Percentiles rank a stretch among this genome's conserved stretches.
phyloP scores from a whole-genome alignment of 1,284 basidiomycete genomes.

The Puccinia sorghi region DNA sequence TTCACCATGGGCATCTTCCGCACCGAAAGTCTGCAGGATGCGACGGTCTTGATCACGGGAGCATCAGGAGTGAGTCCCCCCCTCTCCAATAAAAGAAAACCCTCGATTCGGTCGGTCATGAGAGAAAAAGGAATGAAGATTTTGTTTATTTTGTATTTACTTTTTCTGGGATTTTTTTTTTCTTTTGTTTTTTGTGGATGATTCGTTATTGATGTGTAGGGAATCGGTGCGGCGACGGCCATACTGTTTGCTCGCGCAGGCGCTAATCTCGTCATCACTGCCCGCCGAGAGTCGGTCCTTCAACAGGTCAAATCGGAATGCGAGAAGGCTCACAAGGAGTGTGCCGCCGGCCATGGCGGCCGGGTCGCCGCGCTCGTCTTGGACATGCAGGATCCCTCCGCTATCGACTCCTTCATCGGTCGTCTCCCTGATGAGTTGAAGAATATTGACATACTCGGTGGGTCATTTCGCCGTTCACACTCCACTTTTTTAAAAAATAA shows the following conservation, averaged over 20 bases:
- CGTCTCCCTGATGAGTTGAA: conserved; percentile 10
- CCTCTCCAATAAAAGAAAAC: too few relatives aligned
- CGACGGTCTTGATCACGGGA: conserved; percentile 82
- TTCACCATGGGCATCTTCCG: conserved; percentile 39
- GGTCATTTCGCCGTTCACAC: conserved; percentile 55
- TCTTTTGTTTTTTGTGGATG: not conserved
- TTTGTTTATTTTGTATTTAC: too few relatives aligned
- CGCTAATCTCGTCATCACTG: conserved; percentile 60
- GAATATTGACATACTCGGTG: conserved; percentile 38
- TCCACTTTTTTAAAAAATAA: not conserved
- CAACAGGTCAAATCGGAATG: conserved; percentile 62
- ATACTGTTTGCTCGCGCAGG: conserved; percentile 72
- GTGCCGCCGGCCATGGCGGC: conserved; percentile 71
- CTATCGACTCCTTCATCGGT: conserved; percentile 41
- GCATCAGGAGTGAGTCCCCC: conserved; percentile 66
- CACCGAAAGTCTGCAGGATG: conserved; percentile 65
- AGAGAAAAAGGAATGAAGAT: not conserved
- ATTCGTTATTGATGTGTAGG: conserved; percentile 14
- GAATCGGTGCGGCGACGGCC: conserved; percentile 69
- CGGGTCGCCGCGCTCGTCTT: conserved; percentile 68
- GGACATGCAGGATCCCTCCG: conserved; percentile 69
- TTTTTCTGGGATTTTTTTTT: too few relatives aligned
- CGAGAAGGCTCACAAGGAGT: conserved; percentile 67
- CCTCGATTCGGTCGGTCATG: not conserved
- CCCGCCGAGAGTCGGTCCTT: conserved; percentile 59